Conservation (phyloP, 208 protist genomes). For the Acanthamoeba quina region DNA sequence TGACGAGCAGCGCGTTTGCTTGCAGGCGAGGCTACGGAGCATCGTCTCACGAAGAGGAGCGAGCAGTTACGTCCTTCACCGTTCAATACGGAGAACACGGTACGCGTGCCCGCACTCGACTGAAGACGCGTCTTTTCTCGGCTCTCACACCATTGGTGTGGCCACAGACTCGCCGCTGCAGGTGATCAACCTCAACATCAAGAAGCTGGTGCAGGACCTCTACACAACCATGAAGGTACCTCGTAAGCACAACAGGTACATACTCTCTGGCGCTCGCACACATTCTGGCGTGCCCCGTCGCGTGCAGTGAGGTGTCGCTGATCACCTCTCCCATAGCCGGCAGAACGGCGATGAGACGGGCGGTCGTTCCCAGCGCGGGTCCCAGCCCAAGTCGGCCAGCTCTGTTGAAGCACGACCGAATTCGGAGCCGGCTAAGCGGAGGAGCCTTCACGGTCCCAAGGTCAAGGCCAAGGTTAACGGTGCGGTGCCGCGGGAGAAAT, state of each 20-base stretch:
- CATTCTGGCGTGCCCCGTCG: background rate
- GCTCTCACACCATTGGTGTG: background rate
- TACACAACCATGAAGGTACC: background rate
- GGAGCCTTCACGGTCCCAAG: background rate
- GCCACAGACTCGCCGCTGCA: constrained; percentile 19
- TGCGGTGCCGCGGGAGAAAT: background rate
- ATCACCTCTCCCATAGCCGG: background rate
- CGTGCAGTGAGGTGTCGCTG: background rate
- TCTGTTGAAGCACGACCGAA: background rate
- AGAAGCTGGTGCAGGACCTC: constrained; percentile 34
- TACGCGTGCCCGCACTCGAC: background rate
- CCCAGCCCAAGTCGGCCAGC: background rate
- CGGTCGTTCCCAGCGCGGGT: background rate
- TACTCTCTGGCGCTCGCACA: background rate
- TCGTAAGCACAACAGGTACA: background rate
- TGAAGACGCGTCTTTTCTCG: background rate
- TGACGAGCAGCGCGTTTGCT: too few species aligned
- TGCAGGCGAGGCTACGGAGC: background rate
- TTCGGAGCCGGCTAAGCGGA: background rate
- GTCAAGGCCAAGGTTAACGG: too few species aligned
- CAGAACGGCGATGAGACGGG: background rate
- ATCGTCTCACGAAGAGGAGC: too few species aligned
- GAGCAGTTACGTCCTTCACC: constrained; percentile 21
- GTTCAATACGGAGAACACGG: background rate
- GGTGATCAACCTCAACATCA: constrained; percentile 47